Percentiles rank a stretch among this genome's conserved stretches.
Conservation (phyloP, 225 moss, liverwort and hornwort genomes). For the Pseudoscleropodium purum region DNA sequence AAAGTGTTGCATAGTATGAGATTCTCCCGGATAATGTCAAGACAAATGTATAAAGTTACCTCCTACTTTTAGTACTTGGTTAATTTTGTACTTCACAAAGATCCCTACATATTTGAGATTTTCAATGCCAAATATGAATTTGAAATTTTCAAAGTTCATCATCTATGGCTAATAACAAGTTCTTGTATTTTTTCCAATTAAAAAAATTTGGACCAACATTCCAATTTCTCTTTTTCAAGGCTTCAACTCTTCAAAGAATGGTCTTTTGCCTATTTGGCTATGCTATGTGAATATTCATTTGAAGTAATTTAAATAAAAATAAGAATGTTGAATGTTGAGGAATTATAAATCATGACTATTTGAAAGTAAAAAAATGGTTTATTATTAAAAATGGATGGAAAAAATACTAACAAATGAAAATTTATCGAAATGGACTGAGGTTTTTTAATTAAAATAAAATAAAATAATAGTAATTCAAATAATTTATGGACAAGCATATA, state of each 20-base stretch:
- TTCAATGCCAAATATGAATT: background rate
- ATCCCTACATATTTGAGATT: rapidly evolving
- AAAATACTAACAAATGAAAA: background rate
- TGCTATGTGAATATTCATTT: background rate
- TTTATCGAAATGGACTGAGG: background rate
- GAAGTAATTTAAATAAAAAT: background rate
- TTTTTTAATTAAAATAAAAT: background rate
- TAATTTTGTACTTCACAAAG: background rate
- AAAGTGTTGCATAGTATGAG: no score
- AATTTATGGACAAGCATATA: background rate
- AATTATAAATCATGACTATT: background rate
- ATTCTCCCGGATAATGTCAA: no score
- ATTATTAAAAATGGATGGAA: background rate
- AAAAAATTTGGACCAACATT: background rate
- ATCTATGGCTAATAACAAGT: rapidly evolving
- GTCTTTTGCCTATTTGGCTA: background rate
- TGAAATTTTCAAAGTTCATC: background rate
- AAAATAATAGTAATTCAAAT: background rate
- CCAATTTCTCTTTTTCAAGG: background rate
- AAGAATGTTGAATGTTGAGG: background rate
- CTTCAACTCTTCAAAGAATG: background rate
- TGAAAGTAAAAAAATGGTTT: background rate
- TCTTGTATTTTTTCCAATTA: background rate
- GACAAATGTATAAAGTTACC: background rate
- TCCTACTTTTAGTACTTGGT: background rate